Evolutionary conservation across 352 stramenopile species (phyloP), one percentile per base, ranked within the genome.

Genomic region (Phytophthora boehmeriae): DNA sequence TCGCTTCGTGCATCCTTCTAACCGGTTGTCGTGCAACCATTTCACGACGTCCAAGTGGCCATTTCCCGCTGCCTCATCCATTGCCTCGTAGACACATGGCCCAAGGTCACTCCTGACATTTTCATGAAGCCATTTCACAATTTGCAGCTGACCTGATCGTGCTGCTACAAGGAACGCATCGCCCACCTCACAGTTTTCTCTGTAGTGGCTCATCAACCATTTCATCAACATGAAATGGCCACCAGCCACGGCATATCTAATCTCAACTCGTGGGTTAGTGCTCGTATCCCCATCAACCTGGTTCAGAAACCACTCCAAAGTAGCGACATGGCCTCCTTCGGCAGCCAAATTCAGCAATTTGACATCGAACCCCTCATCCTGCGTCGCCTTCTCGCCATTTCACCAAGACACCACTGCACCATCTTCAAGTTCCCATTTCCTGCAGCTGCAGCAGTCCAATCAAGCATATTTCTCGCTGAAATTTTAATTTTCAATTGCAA

Each of bases 1-100:
- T 13, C 41, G 49, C 1, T 64, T 78, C 13, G 72, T 75, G 57
- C 68, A 77, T 22, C 66, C 66, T 17, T 71, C 63, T 17, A 75
- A 55, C 16, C 71, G 64, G 16, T 68, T 67, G 1, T 54, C 54
- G 38, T 75, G 70, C 8, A 78, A 39, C 70, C 66, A 78, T 39
- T 78, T 78, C 17, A 52, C 53, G 23, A 78, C 52, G 0, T 70
- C 57, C 46, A 78, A 5, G 1, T 71, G 61, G 5, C 61, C 70
- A 17, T 63, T 68, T 17, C 59, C 66, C 8, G 70, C 61, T 2
- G 70, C 70, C 4, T 52, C 59, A 0, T 65, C 74, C 5, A 65
- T 75, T 0, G 69, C 9, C 69, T 36, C 2, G 69, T 77, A 6
- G 64, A 62, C 5, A 74, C 46, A 0, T 69, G 54, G 0, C 36